These are phyloP conservation scores for Solanum phureja DNA, from an alignment of 257 asterid species.

Conservation along the genomic window DNA sequence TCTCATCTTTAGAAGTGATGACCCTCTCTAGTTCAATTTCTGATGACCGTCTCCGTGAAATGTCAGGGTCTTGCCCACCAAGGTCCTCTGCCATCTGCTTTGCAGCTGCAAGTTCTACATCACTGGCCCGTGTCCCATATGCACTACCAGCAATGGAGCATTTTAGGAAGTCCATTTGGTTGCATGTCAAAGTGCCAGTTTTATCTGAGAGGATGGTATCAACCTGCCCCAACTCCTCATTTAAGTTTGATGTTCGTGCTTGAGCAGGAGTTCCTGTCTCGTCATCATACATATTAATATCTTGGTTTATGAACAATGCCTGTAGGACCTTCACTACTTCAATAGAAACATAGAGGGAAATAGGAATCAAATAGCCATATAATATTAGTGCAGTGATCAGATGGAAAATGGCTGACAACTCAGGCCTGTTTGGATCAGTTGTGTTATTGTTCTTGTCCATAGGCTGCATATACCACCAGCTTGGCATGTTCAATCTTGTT, in stretches of 20 bases:
- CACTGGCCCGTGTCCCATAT: constrained; percentile 74
- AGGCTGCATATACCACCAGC: constrained; percentile 84
- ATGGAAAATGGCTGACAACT: constrained; percentile 63
- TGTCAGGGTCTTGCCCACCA: constrained; percentile 40
- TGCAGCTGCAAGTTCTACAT: constrained; percentile 90
- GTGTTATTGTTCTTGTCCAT: constrained; percentile 33
- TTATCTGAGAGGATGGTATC: constrained; percentile 89
- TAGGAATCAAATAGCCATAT: constrained; percentile 89
- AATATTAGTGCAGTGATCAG: constrained; percentile 85
- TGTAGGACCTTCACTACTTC: constrained; percentile 94
- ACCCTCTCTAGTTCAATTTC: constrained; percentile 75
- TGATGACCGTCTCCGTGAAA: constrained; percentile 21
- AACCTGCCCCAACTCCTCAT: constrained; percentile 91
- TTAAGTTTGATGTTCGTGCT: constrained; percentile 90
- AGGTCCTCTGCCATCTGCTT: constrained; percentile 81
- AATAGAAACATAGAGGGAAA: constrained; percentile 88
- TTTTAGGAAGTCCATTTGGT: constrained; percentile 95
- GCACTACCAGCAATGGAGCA: constrained; percentile 87
- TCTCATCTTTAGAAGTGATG: constrained; percentile 44
- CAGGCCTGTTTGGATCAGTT: constrained; percentile 49
- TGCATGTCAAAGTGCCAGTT: constrained; percentile 94
- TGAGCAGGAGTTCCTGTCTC: constrained; percentile 93
- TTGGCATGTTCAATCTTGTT: constrained; percentile 61
- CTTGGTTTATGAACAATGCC: constrained; percentile 77
- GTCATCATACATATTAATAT: constrained; percentile 79